Evolutionary conservation across 1,284 basidiomycete species (phyloP), one percentile per base, ranked within the genome.

Genomic region (Apiotrichum laibachii): DNA sequence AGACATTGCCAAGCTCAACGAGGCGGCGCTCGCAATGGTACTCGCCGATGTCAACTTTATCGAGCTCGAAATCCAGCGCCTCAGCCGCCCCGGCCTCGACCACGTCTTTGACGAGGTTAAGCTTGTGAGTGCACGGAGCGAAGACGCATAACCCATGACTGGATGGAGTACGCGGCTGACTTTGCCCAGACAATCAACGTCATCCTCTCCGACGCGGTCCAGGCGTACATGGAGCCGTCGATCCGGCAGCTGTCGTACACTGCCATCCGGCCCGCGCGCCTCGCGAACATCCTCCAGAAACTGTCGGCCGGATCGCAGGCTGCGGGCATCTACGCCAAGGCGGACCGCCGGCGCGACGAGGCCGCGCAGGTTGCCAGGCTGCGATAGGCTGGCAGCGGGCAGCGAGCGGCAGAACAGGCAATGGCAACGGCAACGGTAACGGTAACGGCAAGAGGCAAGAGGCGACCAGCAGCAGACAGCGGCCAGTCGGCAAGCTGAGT

Each of bases 41-140:
- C 79, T 88, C 46, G 84, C 89, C 44, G 92, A 95, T 69, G 84
- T 92, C 55, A 85, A 86, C 59, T 94, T 93, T 75, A 82, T 95
- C 57, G 89, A 94, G 65, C 84, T 85, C 19, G 88, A 92, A 70
- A 85, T 93, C 66, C 85, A 85, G 66, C 81, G 85, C 42, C 85
- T 88, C 58, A 88, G 87, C 37, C 83, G 87, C 67, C 78, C 82
- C 1, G 85, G 88, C 66, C 81, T 95, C 22, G 83, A 82, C 53
- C 79, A 84, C n/a, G 86, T 87, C 11, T 95, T 97, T 72, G 77
- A 81, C 33, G 92, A 95, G 75, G 80, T 97, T 57, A 87, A 87
- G 54, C 81, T 85, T 67, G 93, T 92, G 75, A 72, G 87, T 81
- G 10, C 15, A 43, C 15, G 21, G 26, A 16, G 26, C 26, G 7